These are phyloP conservation scores for Cydonia oblonga DNA, from an alignment of 331 rosid species.

Conservation along the genomic window DNA sequence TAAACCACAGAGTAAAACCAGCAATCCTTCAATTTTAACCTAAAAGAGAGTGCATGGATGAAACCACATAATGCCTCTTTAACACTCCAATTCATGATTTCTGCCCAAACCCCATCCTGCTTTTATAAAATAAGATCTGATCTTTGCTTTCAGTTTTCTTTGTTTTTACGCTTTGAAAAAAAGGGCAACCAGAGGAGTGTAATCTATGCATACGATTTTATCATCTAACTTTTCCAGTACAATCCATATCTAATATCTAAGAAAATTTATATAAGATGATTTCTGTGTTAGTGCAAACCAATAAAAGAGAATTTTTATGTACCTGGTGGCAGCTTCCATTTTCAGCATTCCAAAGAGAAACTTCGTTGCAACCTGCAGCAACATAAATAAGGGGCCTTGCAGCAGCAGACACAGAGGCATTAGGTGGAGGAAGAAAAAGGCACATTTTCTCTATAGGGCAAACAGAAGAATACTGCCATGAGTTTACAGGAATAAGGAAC, in stretches of 20 bases:
- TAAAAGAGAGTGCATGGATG: not conserved
- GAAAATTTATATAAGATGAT: not conserved
- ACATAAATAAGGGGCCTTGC: slow-evolving; percentile 92
- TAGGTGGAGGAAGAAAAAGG: slow-evolving; percentile 71
- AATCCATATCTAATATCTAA: not conserved
- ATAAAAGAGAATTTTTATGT: not conserved
- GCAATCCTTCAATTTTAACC: not conserved
- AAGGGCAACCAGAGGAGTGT: not conserved
- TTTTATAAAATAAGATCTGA: not conserved
- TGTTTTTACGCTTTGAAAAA: not conserved
- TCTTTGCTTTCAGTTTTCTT: not conserved
- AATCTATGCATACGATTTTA: not conserved
- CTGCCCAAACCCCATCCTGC: not conserved
- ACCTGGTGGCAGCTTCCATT: slow-evolving; percentile 98
- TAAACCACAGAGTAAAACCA: not conserved
- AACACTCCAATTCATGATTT: not conserved
- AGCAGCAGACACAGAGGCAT: slow-evolving; percentile 54
- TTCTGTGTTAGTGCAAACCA: not conserved
- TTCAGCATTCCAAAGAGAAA: slow-evolving; percentile 98
- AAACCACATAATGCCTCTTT: not conserved
- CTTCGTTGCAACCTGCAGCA: slow-evolving; percentile 91
- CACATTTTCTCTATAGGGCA: slow-evolving; percentile 90
- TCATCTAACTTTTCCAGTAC: not conserved
- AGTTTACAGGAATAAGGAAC: slow-evolving; percentile 77
- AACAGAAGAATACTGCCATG: slow-evolving; percentile 75